Evolutionary conservation across 1,284 basidiomycete species (phyloP), one percentile per base, ranked within the genome.

Genomic region (Ustilago vetiveriae): DNA sequence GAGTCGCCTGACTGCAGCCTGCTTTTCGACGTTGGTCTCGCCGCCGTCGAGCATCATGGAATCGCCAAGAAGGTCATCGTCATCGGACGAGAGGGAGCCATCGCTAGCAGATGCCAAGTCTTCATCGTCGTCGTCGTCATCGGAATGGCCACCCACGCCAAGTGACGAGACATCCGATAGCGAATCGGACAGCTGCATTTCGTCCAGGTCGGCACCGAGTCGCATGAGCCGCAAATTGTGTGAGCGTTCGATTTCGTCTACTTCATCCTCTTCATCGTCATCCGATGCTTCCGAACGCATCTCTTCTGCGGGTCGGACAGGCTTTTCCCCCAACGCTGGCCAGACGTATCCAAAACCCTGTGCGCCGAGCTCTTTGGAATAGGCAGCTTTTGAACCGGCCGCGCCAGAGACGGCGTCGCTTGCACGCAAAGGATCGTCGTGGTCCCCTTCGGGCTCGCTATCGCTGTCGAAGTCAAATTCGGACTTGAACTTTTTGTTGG

Each of bases 401-500:
- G 42, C 38, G 9, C 35, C 7, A 19, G 56, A 46, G 29, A 42
- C 55, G 29, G 22, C 49, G 32, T 59, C 69, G 43, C 58, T 69
- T n/a, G 65, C 67, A 24, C 62, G 73, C 23, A 53, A 68, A 33
- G 56, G 46, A n/a, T 73, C 75, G 30, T 77, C 76, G 22, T 77
- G 74, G 9, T 64, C 35, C 2, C 37, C 59, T 13, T 59, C 60
- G 30, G 68, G 67, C 19, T 68, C 66, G 22, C 59, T 55, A 19
- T 70, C 68, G 26, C 67, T 71, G 29, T 67, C 65, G 40, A 68
- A 66, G 51, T 76, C 69, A 16, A 50, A 54, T 6, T 58, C 64
- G 17, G 62, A 62, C n/a, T 57, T 51, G 38, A 43, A 67, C 32
- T 47, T 80, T 3, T 76, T 76, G 22, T 72, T 83, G 85, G 46